phyloP scores from a whole-genome alignment of 176 grass and related monocot genomes.

The Puccinellia tenuiflora region DNA sequence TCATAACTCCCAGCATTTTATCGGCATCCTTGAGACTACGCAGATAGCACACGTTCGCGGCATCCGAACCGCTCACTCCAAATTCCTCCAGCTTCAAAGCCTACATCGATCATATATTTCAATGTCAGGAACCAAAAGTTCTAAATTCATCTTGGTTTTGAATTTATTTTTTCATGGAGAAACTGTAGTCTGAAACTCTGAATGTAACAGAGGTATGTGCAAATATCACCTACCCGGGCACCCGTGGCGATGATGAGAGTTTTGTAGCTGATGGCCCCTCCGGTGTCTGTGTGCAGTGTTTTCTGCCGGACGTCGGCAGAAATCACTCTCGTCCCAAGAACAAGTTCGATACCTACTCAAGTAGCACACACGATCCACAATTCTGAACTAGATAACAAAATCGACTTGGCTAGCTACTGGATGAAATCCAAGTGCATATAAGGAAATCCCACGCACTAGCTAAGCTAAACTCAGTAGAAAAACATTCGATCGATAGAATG shows the following conservation, averaged over 20 bases:
- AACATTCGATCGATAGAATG: background rate
- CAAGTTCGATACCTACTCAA: conserved; percentile 62
- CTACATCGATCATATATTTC: too few relatives aligned
- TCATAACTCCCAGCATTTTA: conserved; percentile 55
- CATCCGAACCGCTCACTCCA: conserved; percentile 48
- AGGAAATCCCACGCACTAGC: background rate
- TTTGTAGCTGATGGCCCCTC: conserved; percentile 71
- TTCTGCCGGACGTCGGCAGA: conserved; percentile 50
- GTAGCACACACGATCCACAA: background rate
- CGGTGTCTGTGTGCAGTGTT: conserved; percentile 39
- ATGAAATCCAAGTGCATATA: background rate
- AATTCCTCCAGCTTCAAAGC: conserved; percentile 71
- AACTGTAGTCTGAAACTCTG: background rate
- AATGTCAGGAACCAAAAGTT: background rate
- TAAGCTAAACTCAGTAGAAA: background rate
- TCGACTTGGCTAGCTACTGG: background rate
- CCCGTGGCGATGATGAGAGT: conserved; percentile 84
- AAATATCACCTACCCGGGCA: conserved; percentile 46
- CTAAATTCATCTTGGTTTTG: background rate
- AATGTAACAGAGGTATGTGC: background rate
- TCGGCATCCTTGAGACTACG: conserved; percentile 33
- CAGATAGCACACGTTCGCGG: conserved; percentile 62
- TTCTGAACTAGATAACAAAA: background rate
- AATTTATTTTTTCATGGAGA: background rate
- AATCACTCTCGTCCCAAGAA: conserved; percentile 60